Conservation (phyloP, 108 stramenopile species). For the Nitzschia inconspicua region DNA sequence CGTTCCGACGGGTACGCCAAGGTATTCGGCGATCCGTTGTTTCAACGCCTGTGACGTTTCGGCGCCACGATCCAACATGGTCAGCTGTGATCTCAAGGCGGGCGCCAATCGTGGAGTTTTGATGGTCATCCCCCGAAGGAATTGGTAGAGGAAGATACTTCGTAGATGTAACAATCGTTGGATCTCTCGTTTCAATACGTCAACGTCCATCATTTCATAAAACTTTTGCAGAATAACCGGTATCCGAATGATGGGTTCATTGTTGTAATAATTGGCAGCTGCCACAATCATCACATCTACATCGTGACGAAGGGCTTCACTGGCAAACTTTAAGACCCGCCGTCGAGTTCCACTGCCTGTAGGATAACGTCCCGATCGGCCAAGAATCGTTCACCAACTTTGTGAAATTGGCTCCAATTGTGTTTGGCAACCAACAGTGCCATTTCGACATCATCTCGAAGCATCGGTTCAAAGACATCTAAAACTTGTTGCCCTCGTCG, state of each 20-base stretch:
- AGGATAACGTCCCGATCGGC: constrained; percentile 18
- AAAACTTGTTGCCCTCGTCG: constrained; percentile 13
- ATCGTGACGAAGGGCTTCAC: constrained; percentile 1
- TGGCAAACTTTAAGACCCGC: constrained; percentile 19
- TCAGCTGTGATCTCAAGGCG: constrained; percentile 3
- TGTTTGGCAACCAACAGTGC: constrained; percentile 23
- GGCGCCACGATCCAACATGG: constrained; percentile 31
- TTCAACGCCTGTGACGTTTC: constrained; percentile 42
- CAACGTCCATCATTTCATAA: not conserved
- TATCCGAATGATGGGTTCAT: too few species aligned
- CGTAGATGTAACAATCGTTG: constrained; percentile 13
- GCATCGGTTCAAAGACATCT: constrained; percentile 8
- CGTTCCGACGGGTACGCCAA: constrained; percentile 25
- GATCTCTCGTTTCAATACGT: constrained; percentile 7
- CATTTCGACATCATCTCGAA: constrained; percentile 12
- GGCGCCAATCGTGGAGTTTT: not conserved
- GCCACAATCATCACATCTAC: constrained; percentile 19
- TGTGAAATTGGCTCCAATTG: constrained; percentile 20
- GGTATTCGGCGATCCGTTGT: constrained; percentile 27
- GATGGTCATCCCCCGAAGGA: constrained; percentile 37
- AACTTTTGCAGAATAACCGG: too few species aligned
- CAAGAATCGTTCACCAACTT: constrained; percentile 13
- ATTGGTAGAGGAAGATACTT: constrained; percentile 17
- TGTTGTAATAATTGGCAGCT: constrained; percentile 12
- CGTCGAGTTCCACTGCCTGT: constrained; percentile 19